Evolutionary conservation across 495 filamentous ascomycete genomes (phyloP).

Genomic region (Aspergillus steynii): DNA sequence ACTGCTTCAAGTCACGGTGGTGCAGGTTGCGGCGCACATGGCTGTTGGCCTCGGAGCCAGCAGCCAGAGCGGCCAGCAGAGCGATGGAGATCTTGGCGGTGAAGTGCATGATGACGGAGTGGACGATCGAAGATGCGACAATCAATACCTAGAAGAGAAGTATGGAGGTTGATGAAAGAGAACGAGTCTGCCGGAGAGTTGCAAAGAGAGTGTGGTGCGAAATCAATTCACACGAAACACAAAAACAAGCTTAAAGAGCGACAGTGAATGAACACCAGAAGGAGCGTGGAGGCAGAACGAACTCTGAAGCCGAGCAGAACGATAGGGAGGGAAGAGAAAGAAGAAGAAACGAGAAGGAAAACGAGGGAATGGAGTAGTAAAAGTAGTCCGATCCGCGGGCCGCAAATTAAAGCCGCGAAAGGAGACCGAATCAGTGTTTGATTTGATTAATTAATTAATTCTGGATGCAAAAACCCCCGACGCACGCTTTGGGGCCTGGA

Average conservation of each 20-base stretch:
- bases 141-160: constrained; percentile 25
- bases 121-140: constrained; percentile 15
- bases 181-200: neutral
- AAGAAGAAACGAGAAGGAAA: constrained; percentile 18
- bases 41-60: constrained; percentile 41
- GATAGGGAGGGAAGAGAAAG: constrained; percentile 25
- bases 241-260: constrained; percentile 36
- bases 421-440: neutral
- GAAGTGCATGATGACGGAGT: constrained; percentile 35
- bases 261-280: constrained; percentile 13
- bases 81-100: constrained; percentile 50
- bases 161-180: neutral
- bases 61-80: constrained; percentile 50
- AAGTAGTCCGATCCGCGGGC: neutral
- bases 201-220: constrained; percentile 38
- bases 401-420: neutral
- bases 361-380: constrained; percentile 13
- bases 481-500: neutral
- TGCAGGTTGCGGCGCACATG: constrained; percentile 39
- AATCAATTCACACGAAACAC: constrained; percentile 45
- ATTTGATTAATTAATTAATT: neutral
- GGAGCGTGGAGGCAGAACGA: constrained; percentile 30
- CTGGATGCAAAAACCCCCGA: neutral
- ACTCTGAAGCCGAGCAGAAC: constrained; percentile 32
- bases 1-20: constrained; percentile 16